Base-by-base conservation (phyloP, 352 stramenopile genomes). In the Phytopythium helicoides region DNA sequence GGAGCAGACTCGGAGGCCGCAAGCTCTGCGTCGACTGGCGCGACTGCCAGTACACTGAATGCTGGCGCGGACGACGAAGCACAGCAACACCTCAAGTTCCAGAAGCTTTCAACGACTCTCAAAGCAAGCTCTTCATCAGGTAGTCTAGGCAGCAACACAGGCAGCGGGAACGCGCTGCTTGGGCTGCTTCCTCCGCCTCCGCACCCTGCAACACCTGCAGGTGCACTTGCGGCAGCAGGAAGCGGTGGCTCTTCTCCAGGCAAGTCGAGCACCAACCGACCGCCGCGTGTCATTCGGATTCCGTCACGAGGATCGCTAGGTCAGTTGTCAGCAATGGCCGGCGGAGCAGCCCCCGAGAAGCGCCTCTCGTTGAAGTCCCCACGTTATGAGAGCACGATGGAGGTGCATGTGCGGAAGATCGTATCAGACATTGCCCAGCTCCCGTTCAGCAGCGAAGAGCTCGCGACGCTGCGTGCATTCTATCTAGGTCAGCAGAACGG, bases 381-480 rank as follows among this genome's bases (percentile, higher is more conserved):
- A 45, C 74, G 76, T 9, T 90, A 81, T 54, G 76, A 90, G 45
- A 85, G 58, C 41, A 86, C 75, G 7, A 88, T 90, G 76, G 74
- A 87, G 55, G 64, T 82, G 25, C 74, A 89, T 22, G 76, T 86
- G 26, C 72, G 73, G 47, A 85, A 88, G 44, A 75, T 90, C 33
- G 63, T 90, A 42, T 62, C 59, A 2, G 79, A 86, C 39, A 86
- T 90, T 18, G 64, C 70, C 12, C 73, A 74, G 45, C 48, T 87
- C 40, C 79, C 79, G 18, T 89, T 87, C 62, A 85, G 79, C 51
- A 60, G 60, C 16, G 72, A 89, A n/a, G 79, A 89, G 63, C 81
- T 73, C 46, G 57, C 72, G 6, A 81, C 71, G 15, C 58, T 89
- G 21, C 70, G 84, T 42, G 61, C 65, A 48, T 87, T 81, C 46